Base-by-base conservation (phyloP, 345 rosid genomes). In the Euphorbia pulcherrima region DNA sequence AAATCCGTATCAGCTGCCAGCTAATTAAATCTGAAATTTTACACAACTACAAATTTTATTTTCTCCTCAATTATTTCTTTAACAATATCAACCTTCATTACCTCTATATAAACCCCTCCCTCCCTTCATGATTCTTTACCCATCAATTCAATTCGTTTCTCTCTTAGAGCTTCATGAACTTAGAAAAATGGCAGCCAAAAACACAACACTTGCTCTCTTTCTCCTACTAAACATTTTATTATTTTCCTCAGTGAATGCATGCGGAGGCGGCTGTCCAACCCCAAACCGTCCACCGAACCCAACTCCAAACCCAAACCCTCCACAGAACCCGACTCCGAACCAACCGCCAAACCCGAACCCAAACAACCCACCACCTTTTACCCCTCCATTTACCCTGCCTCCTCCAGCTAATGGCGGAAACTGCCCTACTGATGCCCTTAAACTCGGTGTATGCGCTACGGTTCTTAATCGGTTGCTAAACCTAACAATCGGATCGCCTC, bases 381-480 rank as follows among this genome's bases (percentile, higher is more conserved):
- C n/a, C n/a, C n/a, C n/a, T n/a, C n/a, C n/a, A n/a, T n/a, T n/a
- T 8, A 40, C 64, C 71, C 80, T 35, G 68, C 55, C 24, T 82
- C 85, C 47, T 47, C 73, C 75, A 18, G 58, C 81, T 29, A 8
- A n/a, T n/a, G n/a, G 4, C 1, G 77, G 72, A 40, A 72, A 12
- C 30, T 84, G 88, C 75, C 88, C 88, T 51, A 77, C 51, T 46
- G 88, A 84, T 62, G 78, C 82, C 9, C 85, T 84, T 24, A 84
- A 84, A 68, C 69, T 84, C 4, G 85, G 88, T 46, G 79, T 79
- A 6, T 84, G 88, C 56, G 88, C 81, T 48, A 66, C 78, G 23
- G 70, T 84, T n/a, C 81, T n/a, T 79, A 83, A 56, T 72, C 82
- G 64, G 85, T 84, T 5, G n/a, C n/a, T n/a, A n/a, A 81, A 84